Evolutionary conservation across 2,329 filamentous ascomycete species (phyloP).

Genomic region (Rachicladosporium sp.): DNA sequence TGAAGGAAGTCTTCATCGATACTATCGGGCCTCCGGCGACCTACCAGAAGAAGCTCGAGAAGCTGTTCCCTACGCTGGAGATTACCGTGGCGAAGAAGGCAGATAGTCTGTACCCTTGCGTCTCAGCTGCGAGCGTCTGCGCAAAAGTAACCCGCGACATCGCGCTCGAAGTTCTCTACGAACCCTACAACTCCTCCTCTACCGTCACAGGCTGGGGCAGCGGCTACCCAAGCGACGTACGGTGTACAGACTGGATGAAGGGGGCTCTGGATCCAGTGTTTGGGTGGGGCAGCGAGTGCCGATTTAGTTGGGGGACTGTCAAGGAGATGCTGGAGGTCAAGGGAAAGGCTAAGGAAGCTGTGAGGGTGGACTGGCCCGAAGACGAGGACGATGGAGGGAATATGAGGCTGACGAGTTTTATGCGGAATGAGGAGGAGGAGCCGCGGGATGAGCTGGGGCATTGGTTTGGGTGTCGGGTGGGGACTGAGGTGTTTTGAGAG

Average conservation of each 20-base stretch:
- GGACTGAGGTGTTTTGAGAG: constrained; percentile 55
- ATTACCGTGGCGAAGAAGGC: constrained; percentile 57
- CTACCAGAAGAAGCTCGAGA: constrained; percentile 76
- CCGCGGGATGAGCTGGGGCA: constrained; percentile 54
- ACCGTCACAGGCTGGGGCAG: constrained; percentile 57
- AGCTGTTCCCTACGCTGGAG: constrained; percentile 59
- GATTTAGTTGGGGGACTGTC: constrained; percentile 91
- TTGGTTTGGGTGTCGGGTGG: constrained; percentile 71
- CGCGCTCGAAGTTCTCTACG: constrained; percentile 68
- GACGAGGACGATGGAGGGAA: constrained; percentile 55
- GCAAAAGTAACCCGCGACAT: constrained; percentile 93
- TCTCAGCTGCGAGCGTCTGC: constrained; percentile 85
- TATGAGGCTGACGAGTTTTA: constrained; percentile 64
- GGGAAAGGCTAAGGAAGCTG: constrained; percentile 40
- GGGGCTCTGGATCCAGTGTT: constrained; percentile 84
- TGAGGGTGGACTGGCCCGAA: constrained; percentile 57
- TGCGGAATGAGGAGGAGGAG: constrained; percentile 37
- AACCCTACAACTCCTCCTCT: constrained; percentile 32
- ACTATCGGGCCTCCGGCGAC: constrained; percentile 73
- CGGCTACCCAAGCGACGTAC: constrained; percentile 80
- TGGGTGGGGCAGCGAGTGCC: constrained; percentile 85
- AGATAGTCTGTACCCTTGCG: constrained; percentile 81
- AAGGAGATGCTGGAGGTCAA: constrained; percentile 86
- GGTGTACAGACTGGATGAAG: constrained; percentile 71
- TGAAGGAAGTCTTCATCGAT: constrained; percentile 87